Evolutionary conservation across 106 monocot species (phyloP), one percentile per base, ranked within the genome.

Genomic region (Allium sativum): DNA sequence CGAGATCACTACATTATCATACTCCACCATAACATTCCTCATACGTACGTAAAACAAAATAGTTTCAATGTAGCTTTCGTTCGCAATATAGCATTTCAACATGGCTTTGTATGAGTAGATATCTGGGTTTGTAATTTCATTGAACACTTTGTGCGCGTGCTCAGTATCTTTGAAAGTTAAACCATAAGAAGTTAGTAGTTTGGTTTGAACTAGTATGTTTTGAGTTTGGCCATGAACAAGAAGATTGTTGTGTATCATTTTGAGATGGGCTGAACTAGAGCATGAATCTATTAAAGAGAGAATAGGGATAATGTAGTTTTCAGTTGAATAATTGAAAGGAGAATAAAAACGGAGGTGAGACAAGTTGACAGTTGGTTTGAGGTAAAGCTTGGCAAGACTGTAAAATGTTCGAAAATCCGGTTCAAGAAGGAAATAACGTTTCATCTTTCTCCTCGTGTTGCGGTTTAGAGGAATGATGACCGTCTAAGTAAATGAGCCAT

Each of bases 1-100:
- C 15, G 87, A 78, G 50, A 74, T 50, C 19, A 87, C 53, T 6
- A 77, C 44, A 45, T 82, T 65, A 58, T 79, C 87, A 43, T 44
- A 70, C 20, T 43, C 58, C 10, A 4, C 1, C 2, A 20, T 42
- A 21, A 10, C 15, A 10, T 4, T 18, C 50, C 79, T 67, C 65
- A 77, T 68, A 7, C 48, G 43, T 56, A 42, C 10, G 54, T 74
- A 79, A 14, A 79, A 54, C 41, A 42, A 56, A 21, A 82, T 71
- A 5, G 71, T 61, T 5, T 79, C 70, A 6, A n/a, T 22, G 42
- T 74, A 62, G 14, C 53, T 41, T 6, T 66, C 52, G n/a, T 61
- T 65, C 54, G 14, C 56, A 45, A 72, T 22, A 41, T 72, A 64
- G 3, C 54, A 55, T 54, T 72, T 72, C n/a, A 72, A 45, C 64